phyloP scores from a whole-genome alignment of 2,329 filamentous ascomycete genomes.

The Emericellopsis atlantica region DNA sequence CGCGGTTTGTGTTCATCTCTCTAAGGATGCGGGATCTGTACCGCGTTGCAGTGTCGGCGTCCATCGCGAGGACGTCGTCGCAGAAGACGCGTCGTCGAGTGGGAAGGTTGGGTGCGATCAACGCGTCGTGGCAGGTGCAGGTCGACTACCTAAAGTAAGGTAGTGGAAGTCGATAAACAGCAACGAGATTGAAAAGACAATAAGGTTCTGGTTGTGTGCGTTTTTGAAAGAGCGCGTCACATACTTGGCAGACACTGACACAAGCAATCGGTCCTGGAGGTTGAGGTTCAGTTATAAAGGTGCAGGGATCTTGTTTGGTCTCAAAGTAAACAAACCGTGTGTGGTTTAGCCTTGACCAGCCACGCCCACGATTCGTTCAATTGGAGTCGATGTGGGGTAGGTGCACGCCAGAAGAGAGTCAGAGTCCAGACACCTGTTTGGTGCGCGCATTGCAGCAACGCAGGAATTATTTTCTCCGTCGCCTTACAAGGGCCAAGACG shows the following conservation, averaged over 20 bases:
- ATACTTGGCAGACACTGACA: not conserved
- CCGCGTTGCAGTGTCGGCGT: slow-evolving; percentile 24
- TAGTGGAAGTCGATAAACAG: not conserved
- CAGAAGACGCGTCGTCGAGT: slow-evolving; percentile 5
- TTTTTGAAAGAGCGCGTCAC: not conserved
- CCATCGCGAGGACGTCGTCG: slow-evolving; percentile 21
- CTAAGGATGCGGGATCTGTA: slow-evolving; percentile 35
- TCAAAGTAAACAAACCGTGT: slow-evolving; percentile 6
- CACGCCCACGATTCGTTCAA: no score
- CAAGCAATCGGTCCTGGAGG: not conserved
- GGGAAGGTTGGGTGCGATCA: not conserved
- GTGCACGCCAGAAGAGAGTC: no score
- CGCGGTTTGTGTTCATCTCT: slow-evolving; percentile 38
- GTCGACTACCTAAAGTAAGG: not conserved
- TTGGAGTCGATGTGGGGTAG: no score
- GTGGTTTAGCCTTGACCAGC: not conserved
- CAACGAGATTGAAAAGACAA: not conserved
- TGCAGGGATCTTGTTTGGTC: slow-evolving; percentile 4
- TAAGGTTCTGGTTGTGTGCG: not conserved
- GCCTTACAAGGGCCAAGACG: no score
- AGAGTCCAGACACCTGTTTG: no score
- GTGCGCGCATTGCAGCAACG: no score
- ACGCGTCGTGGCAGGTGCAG: not conserved
- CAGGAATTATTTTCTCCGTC: no score
- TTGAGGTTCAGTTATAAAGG: not conserved